phyloP scores from a whole-genome alignment of 441 rosid species.

The Syzygium syzygioides region DNA sequence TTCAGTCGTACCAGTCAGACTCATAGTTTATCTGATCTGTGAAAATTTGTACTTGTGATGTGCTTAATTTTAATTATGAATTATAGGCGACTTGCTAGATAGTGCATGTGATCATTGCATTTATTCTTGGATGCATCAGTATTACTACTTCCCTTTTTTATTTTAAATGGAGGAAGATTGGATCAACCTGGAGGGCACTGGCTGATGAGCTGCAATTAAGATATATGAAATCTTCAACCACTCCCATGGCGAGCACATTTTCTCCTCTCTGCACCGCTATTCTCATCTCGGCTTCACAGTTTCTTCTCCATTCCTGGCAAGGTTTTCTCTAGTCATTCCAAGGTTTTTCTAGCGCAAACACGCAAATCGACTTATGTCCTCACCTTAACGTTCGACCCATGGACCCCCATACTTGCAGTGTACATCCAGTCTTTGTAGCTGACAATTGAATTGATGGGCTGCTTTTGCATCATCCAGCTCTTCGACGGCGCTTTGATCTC shows the following conservation, averaged over 20 bases:
- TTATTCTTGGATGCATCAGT: background rate
- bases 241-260: slow-evolving; percentile 49
- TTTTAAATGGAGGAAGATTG: background rate
- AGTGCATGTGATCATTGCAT: background rate
- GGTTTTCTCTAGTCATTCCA: slow-evolving; percentile 5
- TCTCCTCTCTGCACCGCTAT: slow-evolving; percentile 45
- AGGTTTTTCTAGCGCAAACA: background rate
- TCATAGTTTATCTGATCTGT: background rate
- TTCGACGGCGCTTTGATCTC: slow-evolving; percentile 69
- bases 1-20: background rate
- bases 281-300: slow-evolving; percentile 48
- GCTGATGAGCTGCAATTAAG: slow-evolving; percentile 62
- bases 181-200: slow-evolving; percentile 64
- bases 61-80: background rate
- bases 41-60: background rate
- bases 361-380: background rate
- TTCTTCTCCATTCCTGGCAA: slow-evolving; percentile 74
- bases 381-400: slow-evolving; percentile 77
- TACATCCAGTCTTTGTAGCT: slow-evolving; percentile 85
- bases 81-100: background rate
- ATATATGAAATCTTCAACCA: slow-evolving; percentile 91
- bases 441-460: slow-evolving; percentile 60
- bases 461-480: slow-evolving; percentile 71
- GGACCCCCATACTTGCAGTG: slow-evolving; percentile 53
- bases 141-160: background rate